phyloP scores from a whole-genome alignment of 75 land plant species.

The Azolla pinnata region DNA sequence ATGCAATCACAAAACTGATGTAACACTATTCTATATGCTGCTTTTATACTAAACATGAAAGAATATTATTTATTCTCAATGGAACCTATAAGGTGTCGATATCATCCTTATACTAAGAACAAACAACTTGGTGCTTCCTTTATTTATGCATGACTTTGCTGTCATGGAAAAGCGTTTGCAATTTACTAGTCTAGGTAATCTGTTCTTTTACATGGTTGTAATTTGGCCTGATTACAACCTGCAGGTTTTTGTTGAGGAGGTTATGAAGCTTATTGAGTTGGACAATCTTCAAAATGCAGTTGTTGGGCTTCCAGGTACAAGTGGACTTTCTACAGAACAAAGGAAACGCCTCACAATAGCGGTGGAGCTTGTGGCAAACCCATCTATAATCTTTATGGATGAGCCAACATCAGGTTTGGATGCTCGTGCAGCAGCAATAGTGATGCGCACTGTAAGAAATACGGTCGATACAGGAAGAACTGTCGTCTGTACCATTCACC shows the following conservation, averaged over 20 bases:
- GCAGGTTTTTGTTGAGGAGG: constrained; percentile 24
- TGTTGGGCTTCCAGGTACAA: constrained; percentile 25
- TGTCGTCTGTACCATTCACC: constrained; percentile 33
- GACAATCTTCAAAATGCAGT: constrained; percentile 13
- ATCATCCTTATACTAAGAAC: too few species aligned
- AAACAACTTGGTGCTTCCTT: too few species aligned
- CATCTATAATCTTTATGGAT: constrained; percentile 33
- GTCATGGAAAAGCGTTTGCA: too few species aligned
- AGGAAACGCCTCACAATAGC: constrained; percentile 29
- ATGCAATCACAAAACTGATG: too few species aligned
- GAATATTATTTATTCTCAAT: too few species aligned
- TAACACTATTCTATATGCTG: too few species aligned
- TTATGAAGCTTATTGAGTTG: constrained; percentile 25
- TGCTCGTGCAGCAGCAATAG: constrained; percentile 31
- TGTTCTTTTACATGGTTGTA: too few species aligned
- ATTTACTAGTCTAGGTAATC: too few species aligned
- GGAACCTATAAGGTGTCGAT: too few species aligned
- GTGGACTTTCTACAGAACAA: constrained; percentile 28
- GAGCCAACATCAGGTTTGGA: constrained; percentile 33
- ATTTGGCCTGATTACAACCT: too few species aligned
- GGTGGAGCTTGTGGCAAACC: constrained; percentile 30
- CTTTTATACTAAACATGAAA: too few species aligned
- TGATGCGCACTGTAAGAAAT: constrained; percentile 28
- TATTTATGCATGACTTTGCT: too few species aligned
- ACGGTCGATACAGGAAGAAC: constrained; percentile 29